These are phyloP conservation scores for Yamadazyma diddensiae DNA, from an alignment of 1,139 yeast species.

Conservation along the genomic window DNA sequence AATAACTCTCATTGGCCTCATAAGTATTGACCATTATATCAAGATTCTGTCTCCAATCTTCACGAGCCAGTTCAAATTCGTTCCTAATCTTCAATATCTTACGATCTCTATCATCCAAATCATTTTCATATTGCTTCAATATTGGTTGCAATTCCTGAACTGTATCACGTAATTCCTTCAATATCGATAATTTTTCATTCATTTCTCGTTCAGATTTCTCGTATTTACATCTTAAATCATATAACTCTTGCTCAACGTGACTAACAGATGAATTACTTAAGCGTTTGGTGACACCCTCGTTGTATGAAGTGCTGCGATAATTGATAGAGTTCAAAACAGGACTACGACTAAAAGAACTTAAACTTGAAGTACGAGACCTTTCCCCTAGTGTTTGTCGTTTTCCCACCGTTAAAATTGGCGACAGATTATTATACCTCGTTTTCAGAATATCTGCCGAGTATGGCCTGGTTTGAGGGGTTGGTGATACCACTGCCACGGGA, in stretches of 20 bases:
- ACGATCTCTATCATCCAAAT: slow-evolving; percentile 37
- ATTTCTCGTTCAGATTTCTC: slow-evolving; percentile 26
- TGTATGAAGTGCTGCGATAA: slow-evolving; percentile 9
- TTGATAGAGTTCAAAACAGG: slow-evolving; percentile 6
- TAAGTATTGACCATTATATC: slow-evolving; percentile 48
- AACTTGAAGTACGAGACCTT: slow-evolving; percentile 14
- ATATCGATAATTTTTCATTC: slow-evolving; percentile 32
- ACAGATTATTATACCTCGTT: not conserved
- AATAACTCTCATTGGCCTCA: slow-evolving; percentile 38
- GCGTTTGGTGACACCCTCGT: slow-evolving; percentile 6
- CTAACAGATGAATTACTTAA: slow-evolving; percentile 5
- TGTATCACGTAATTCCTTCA: slow-evolving; percentile 41
- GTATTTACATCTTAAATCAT: slow-evolving; percentile 17
- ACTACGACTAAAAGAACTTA: slow-evolving; percentile 11
- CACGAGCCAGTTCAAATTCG: slow-evolving; percentile 52
- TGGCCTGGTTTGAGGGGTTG: slow-evolving; percentile 6
- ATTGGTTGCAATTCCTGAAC: slow-evolving; percentile 47
- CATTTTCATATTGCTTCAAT: slow-evolving; percentile 42
- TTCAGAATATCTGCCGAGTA: slow-evolving; percentile 10
- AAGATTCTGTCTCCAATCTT: slow-evolving; percentile 56
- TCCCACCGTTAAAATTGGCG: slow-evolving; percentile 2
- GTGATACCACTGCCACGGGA: slow-evolving; percentile 1
- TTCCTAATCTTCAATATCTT: slow-evolving; percentile 35
- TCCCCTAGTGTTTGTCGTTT: slow-evolving; percentile 5
- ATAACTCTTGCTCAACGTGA: slow-evolving; percentile 16